These are phyloP conservation scores for Flaveria ramosissima DNA, from an alignment of 129 eudicot species.

Conservation along the genomic window DNA sequence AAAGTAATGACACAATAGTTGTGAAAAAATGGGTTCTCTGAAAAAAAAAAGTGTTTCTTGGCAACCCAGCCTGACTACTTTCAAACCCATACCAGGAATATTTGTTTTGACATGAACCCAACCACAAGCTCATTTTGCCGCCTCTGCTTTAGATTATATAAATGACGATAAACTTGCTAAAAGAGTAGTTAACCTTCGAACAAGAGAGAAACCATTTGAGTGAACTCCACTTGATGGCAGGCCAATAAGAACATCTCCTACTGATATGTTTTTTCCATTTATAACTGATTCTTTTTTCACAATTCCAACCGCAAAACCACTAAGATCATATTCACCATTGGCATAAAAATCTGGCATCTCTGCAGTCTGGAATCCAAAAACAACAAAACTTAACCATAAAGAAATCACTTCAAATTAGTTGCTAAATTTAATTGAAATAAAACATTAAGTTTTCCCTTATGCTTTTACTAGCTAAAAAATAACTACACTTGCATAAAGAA, in stretches of 20 bases:
- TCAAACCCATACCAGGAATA: neutral
- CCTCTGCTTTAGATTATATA: neutral
- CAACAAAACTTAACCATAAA: conserved; percentile 14
- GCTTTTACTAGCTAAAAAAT: neutral
- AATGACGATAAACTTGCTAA: neutral
- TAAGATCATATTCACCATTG: conserved; percentile 85
- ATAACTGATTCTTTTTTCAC: conserved; percentile 79
- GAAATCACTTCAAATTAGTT: neutral
- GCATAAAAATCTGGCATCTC: conserved; percentile 97
- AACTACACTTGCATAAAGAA: neutral
- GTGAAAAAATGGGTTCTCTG: neutral
- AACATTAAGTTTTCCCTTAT: neutral
- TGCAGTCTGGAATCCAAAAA: conserved; percentile 69
- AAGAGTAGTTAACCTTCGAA: conserved; percentile 56
- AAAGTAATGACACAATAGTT: neutral
- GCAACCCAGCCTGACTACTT: neutral
- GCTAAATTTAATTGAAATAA: neutral
- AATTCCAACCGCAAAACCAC: conserved; percentile 91
- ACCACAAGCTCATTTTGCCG: neutral
- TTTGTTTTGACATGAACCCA: neutral
- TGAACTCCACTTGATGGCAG: conserved; percentile 87
- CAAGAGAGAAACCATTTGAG: conserved; percentile 87
- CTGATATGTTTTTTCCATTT: conserved; percentile 69
- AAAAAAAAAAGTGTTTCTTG: neutral
- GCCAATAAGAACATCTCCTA: conserved; percentile 74